A percentile compares a stretch with the other conserved stretches of the same genome.
These are phyloP conservation scores for Coemansia linderi DNA, from an alignment of 371 early-diverging fungal genomes.

Conservation along the genomic window DNA sequence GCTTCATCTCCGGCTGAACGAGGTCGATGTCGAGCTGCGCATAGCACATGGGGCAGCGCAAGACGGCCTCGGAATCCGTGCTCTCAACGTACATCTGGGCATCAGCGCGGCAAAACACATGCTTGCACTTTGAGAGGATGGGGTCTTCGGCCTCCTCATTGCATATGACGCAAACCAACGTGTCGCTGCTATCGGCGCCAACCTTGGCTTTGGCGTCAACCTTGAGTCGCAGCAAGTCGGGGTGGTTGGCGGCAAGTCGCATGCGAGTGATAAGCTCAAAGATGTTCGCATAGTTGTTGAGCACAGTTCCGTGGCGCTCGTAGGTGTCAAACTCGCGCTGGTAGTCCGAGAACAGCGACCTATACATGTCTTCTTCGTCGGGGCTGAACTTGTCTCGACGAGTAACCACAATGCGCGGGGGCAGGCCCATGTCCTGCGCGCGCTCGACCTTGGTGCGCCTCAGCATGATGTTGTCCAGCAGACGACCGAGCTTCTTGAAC, in stretches of 20 bases:
- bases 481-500: constrained; percentile 72
- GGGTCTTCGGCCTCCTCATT: constrained; percentile 89
- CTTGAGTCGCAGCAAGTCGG: constrained; percentile 73
- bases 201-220: constrained; percentile 54
- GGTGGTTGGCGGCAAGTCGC: constrained; percentile 88
- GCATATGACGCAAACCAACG: constrained; percentile 89
- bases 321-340: constrained; percentile 83
- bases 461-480: constrained; percentile 91
- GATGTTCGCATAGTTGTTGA: constrained; percentile 94
- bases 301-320: constrained; percentile 80
- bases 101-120: constrained; percentile 83
- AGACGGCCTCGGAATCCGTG: constrained; percentile 43
- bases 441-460: constrained; percentile 90
- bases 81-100: constrained; percentile 60
- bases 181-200: constrained; percentile 43
- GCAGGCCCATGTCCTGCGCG: constrained; percentile 90
- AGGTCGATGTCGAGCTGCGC: constrained; percentile 80
- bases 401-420: constrained; percentile 81
- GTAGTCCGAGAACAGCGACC: constrained; percentile 78
- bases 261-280: constrained; percentile 77
- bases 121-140: constrained; percentile 87
- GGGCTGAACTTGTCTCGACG: constrained; percentile 85
- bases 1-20: constrained; percentile 57
- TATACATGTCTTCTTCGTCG: constrained; percentile 93
- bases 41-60: constrained; percentile 88